Conservation (phyloP, 306 rosid species). For the Glycine tomentella region DNA sequence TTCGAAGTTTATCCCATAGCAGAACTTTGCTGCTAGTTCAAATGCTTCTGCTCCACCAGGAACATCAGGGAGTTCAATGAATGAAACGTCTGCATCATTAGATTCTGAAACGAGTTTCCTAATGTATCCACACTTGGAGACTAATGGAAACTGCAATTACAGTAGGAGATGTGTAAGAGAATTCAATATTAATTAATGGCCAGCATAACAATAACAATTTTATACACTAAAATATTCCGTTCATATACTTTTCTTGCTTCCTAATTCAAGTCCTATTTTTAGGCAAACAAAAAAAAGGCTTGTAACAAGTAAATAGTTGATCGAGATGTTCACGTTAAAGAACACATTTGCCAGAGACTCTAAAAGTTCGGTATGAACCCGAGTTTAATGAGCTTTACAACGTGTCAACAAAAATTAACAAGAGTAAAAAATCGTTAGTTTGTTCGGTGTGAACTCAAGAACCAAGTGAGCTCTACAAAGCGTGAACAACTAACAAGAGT, state of each 20-base stretch:
- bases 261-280: slow-evolving; percentile 28
- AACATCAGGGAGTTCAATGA: slow-evolving; percentile 64
- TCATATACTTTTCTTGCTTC: slow-evolving; percentile 22
- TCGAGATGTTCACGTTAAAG: background rate
- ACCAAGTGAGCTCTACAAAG: background rate
- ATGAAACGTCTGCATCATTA: slow-evolving; percentile 62
- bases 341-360: background rate
- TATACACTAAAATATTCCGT: background rate
- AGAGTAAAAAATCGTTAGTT: background rate
- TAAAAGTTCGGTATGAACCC: background rate
- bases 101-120: slow-evolving; percentile 86
- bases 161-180: slow-evolving; percentile 4
- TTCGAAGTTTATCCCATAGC: slow-evolving; percentile 95
- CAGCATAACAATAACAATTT: slow-evolving; percentile 1
- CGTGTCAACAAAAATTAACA: background rate
- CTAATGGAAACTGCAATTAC: slow-evolving; percentile 82
- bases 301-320: background rate
- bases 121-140: slow-evolving; percentile 83
- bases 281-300: background rate
- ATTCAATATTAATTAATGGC: slow-evolving; percentile 22
- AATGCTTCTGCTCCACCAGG: slow-evolving; percentile 97
- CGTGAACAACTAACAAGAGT: background rate
- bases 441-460: background rate
- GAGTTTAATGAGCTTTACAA: background rate
- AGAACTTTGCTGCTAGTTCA: slow-evolving; percentile 93